phyloP scores from a whole-genome alignment of 495 filamentous ascomycete genomes.

The Penicillium paradoxum region DNA sequence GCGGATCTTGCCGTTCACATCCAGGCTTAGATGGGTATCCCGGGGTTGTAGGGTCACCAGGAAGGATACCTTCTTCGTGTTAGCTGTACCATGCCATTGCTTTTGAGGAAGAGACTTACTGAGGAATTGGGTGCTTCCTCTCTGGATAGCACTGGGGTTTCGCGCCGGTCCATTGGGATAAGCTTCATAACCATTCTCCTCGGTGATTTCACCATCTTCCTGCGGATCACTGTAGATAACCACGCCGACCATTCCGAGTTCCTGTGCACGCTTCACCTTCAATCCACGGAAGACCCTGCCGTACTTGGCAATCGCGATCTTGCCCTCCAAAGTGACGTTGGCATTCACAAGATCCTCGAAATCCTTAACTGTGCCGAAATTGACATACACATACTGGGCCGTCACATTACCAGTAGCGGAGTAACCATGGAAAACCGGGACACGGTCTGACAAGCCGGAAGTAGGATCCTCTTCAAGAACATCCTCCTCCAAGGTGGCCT shows the following conservation, averaged over 20 bases:
- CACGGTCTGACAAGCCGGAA: slow-evolving; percentile 60
- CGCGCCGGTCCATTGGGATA: slow-evolving; percentile 88
- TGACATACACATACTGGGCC: slow-evolving; percentile 75
- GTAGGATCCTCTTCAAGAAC: slow-evolving; percentile 81
- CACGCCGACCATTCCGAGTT: slow-evolving; percentile 84
- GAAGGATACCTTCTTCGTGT: slow-evolving; percentile 47
- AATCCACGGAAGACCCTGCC: slow-evolving; percentile 82
- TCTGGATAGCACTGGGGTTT: slow-evolving; percentile 82
- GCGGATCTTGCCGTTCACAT: slow-evolving; percentile 66
- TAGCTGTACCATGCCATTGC: neutral
- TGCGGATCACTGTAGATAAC: slow-evolving; percentile 87
- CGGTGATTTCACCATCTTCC: slow-evolving; percentile 76
- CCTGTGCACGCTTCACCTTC: slow-evolving; percentile 89
- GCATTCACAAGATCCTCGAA: slow-evolving; percentile 77
- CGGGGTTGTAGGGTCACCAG: slow-evolving; percentile 77
- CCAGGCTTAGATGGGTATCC: slow-evolving; percentile 93
- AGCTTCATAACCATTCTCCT: slow-evolving; percentile 69
- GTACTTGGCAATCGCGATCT: slow-evolving; percentile 85
- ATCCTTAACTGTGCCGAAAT: slow-evolving; percentile 81
- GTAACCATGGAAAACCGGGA: slow-evolving; percentile 95
- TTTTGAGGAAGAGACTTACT: slow-evolving; percentile 38
- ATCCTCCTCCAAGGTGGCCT: slow-evolving; percentile 81
- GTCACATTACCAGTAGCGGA: slow-evolving; percentile 89
- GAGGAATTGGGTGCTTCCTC: slow-evolving; percentile 85
- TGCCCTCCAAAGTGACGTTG: slow-evolving; percentile 71